A percentile compares a stretch with the other conserved stretches of the same genome.
These are phyloP conservation scores for Neofusicoccum umdonicola DNA, from an alignment of 2,329 filamentous ascomycete species.

Conservation along the genomic window DNA sequence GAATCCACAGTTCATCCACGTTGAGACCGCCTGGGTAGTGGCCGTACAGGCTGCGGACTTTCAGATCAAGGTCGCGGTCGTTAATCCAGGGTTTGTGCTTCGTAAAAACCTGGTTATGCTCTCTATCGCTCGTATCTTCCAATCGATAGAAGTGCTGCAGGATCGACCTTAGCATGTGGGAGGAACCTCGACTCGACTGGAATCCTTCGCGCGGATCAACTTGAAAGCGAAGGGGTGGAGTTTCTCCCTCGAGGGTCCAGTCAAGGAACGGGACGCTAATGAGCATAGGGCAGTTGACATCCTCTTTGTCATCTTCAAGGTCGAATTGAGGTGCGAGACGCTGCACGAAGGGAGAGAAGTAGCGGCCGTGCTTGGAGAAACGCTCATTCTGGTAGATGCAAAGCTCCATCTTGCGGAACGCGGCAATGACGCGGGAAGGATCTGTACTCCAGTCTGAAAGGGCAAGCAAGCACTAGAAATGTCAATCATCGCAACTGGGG, in stretches of 20 bases:
- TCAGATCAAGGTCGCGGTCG: constrained; percentile 42
- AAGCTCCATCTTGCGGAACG: constrained; percentile 35
- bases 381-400: constrained; percentile 40
- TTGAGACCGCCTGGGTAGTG: constrained; percentile 42
- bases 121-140: constrained; percentile 44
- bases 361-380: constrained; percentile 45
- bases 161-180: constrained; percentile 41
- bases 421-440: constrained; percentile 21
- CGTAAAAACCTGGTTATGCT: constrained; percentile 40
- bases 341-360: constrained; percentile 43
- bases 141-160: constrained; percentile 45
- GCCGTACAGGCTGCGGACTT: constrained; percentile 44
- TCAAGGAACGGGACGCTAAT: constrained; percentile 44
- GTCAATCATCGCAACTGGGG: neutral
- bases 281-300: constrained; percentile 32
- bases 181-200: constrained; percentile 36
- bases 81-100: constrained; percentile 44
- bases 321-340: constrained; percentile 25
- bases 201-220: constrained; percentile 43
- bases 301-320: constrained; percentile 18
- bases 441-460: constrained; percentile 32
- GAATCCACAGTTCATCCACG: constrained; percentile 45
- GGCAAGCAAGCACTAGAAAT: constrained; percentile 27
- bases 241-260: constrained; percentile 39
- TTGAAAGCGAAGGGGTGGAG: constrained; percentile 42